Base-by-base conservation (phyloP, 306 rosid genomes). In the Cucurbita moschata region DNA sequence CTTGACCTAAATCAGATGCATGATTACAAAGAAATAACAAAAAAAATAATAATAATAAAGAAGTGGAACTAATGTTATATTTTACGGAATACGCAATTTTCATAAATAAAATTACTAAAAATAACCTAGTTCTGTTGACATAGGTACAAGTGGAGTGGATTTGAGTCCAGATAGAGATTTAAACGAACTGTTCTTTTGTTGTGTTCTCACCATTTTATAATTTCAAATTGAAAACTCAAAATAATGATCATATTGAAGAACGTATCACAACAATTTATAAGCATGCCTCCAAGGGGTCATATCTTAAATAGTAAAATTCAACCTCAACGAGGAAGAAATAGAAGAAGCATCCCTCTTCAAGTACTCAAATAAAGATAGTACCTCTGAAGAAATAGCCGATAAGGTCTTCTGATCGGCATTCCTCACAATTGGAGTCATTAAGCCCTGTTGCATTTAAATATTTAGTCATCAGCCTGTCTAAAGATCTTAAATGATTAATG, bases 341-440 rank as follows among this genome's bases (percentile, higher is more conserved):
- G 64, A 72, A 42, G 35, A 81, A 74, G 30, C 13, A 49, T 76
- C 43, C 66, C 10, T 60, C 44, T 60, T 60, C 44, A 14, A 57
- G 77, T 72, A 70, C 43, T 75, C 30, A 53, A 8, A 43, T n/a
- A 43, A 30, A 16, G 59, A 63, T 42, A 61, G 66, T 88, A 91
- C 99, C 99, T 94, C 99, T 40, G 77, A 70, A 71, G 99, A 91
- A 79, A 94, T 89, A 1, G 90, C 82, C 8, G 99, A 89, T 79
- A 94, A 79, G 70, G 96, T 85, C 82, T 94, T 94, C 80, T 87
- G 97, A 82, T 94, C 96, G 4, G 96, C 99, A 86, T 91, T 94
- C 84, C 82, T 88, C 74, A 94, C 76, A 63, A 94, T 94, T 53
- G 99, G 99, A 74, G 99, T 94, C 96, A 94, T 82, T 89, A 94